Base-by-base conservation (phyloP, 345 rosid species). In the Pistacia vera region DNA sequence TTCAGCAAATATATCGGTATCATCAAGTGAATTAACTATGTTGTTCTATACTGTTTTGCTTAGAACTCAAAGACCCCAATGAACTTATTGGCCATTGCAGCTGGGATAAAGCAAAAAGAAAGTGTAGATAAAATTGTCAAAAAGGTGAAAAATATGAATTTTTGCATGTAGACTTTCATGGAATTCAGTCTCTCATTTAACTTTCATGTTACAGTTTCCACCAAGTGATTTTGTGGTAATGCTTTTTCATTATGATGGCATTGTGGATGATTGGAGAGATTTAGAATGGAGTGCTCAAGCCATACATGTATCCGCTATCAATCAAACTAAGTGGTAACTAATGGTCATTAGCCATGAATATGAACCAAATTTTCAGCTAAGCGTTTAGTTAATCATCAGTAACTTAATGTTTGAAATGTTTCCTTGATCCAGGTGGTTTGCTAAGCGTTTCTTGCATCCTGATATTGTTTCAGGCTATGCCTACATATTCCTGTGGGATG, bases 221-320 rank as follows among this genome's bases (percentile, higher is more conserved):
- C 78, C 81, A 59, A 85, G 77, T 72, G 89, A 85, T 72, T 92
- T 94, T 11, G 79, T 77, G 18, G 85, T 90, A 77, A 92, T 92
- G 97, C 80, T 92, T 71, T 94, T 94, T 74, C 98, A 94, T 79
- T 91, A 92, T 30, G 97, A 94, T 64, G 94, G 93, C 17, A 61
- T 63, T 14, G 90, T 94, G 77, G 90, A 94, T 73, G 87, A 81
- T 28, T 92, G 97, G 97, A 92, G 71, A 59, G 85, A 90, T 76
- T 81, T 86, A 14, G 87, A 87, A 38, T 94, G 98, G 96, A 87
- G 86, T 81, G 63, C 78, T 65, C 85, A 63, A 30, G 91, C 88
- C 68, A 86, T 94, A 66, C 97, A 92, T 76, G 79, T 94, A 9
- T 85, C 91, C 77, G 96, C 90, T 52, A 69, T 81, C 35, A 88